Conservation (phyloP, 495 filamentous ascomycete genomes). For the Diplogelasinospora grovesii region DNA sequence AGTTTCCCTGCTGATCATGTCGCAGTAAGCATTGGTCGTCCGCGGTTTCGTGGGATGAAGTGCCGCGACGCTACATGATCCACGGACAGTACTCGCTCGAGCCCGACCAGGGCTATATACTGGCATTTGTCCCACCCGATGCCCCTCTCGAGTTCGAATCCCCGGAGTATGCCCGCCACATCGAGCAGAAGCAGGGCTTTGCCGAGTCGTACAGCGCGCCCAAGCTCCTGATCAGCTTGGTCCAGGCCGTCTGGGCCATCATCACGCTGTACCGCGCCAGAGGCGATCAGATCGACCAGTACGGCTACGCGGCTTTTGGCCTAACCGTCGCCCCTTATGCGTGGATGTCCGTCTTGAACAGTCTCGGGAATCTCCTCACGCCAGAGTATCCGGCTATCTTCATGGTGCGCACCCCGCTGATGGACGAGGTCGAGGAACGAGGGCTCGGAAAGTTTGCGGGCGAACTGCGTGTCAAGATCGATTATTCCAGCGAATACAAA, state of each 20-base stretch:
- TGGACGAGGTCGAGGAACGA: too few species aligned
- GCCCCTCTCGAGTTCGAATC: slow-evolving; percentile 1
- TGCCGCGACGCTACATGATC: too few species aligned
- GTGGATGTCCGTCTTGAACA: slow-evolving; percentile 4
- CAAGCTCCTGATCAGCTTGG: slow-evolving; percentile 1
- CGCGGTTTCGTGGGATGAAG: too few species aligned
- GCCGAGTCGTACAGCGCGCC: slow-evolving; percentile 1
- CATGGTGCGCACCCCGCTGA: too few species aligned
- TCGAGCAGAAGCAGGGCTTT: too few species aligned
- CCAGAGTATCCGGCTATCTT: background rate
- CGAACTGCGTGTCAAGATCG: too few species aligned
- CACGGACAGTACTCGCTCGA: background rate
- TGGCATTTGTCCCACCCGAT: background rate
- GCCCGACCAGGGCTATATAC: background rate
- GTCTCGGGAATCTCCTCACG: background rate
- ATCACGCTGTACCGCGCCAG: slow-evolving; percentile 2
- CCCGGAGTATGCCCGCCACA: slow-evolving; percentile 1
- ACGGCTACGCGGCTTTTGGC: slow-evolving; percentile 4
- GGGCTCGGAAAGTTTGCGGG: too few species aligned
- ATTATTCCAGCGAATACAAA: too few species aligned
- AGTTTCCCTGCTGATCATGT: too few species aligned
- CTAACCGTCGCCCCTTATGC: slow-evolving; percentile 3
- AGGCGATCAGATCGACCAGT: slow-evolving; percentile 5
- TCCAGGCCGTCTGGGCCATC: background rate
- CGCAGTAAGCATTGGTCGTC: too few species aligned